Conservation (phyloP, 352 stramenopile genomes). For the Phytophthora sp. region DNA sequence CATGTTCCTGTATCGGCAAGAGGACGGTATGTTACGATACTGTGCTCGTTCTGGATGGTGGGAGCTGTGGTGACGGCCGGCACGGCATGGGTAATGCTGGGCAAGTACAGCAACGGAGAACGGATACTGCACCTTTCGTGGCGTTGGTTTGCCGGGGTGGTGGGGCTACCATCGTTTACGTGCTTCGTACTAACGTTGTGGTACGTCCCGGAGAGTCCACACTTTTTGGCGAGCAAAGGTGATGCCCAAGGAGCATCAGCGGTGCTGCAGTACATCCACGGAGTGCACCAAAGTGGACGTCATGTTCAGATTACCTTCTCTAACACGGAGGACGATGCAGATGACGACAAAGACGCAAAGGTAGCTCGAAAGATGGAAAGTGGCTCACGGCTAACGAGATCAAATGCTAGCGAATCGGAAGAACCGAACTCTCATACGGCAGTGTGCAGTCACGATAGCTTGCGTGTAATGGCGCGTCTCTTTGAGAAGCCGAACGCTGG, state of each 20-base stretch:
- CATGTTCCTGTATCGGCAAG: slow-evolving; percentile 74
- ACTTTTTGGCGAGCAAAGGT: slow-evolving; percentile 76
- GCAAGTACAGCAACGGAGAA: slow-evolving; percentile 60
- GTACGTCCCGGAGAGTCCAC: slow-evolving; percentile 85
- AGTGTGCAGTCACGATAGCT: slow-evolving; percentile 70
- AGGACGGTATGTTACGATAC: slow-evolving; percentile 83
- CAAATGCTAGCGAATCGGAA: background rate
- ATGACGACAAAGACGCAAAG: slow-evolving; percentile 18
- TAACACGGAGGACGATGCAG: slow-evolving; percentile 47
- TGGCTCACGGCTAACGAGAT: background rate
- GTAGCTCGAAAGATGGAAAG: slow-evolving; percentile 19
- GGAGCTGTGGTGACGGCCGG: slow-evolving; percentile 82
- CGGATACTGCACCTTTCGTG: slow-evolving; percentile 80
- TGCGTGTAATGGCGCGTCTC: slow-evolving; percentile 50
- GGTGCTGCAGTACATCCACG: slow-evolving; percentile 74
- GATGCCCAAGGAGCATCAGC: slow-evolving; percentile 53
- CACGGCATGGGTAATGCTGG: slow-evolving; percentile 87
- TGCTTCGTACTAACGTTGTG: slow-evolving; percentile 67
- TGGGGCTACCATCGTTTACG: slow-evolving; percentile 73
- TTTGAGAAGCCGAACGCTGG: slow-evolving; percentile 50
- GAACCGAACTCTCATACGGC: slow-evolving; percentile 4
- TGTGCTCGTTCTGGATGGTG: slow-evolving; percentile 94
- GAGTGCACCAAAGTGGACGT: slow-evolving; percentile 45
- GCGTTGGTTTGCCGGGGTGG: slow-evolving; percentile 82
- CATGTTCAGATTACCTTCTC: slow-evolving; percentile 79